Conservation (phyloP, 2,329 filamentous ascomycete species). For the Pseudohalonectria lignicola region DNA sequence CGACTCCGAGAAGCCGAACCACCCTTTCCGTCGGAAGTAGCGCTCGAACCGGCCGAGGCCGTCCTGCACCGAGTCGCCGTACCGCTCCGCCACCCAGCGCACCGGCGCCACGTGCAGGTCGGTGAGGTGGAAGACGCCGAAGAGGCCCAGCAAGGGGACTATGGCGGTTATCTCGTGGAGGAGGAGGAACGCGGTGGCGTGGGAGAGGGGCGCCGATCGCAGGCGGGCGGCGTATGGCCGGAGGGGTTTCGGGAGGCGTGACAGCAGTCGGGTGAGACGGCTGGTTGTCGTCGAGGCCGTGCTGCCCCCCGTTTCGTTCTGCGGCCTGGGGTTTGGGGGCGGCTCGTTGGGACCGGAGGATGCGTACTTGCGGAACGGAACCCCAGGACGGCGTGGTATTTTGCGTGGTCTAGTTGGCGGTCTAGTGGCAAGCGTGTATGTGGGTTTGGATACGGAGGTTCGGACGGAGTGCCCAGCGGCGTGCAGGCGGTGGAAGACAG, state of each 20-base stretch:
- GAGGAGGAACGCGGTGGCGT: constrained; percentile 76
- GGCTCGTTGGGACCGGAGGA: too few species aligned
- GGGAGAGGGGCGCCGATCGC: constrained; percentile 65
- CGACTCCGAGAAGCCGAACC: constrained; percentile 52
- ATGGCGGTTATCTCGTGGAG: constrained; percentile 89
- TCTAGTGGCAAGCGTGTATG: too few species aligned
- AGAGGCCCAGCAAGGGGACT: constrained; percentile 64
- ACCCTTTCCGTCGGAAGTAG: constrained; percentile 70
- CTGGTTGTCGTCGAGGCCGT: too few species aligned
- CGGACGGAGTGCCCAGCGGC: too few species aligned
- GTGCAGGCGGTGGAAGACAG: too few species aligned
- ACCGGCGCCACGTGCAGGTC: constrained; percentile 48
- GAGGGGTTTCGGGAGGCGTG: constrained; percentile 53
- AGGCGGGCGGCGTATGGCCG: constrained; percentile 60
- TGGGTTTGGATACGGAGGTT: too few species aligned
- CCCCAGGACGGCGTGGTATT: too few species aligned
- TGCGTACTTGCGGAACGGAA: too few species aligned
- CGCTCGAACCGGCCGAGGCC: constrained; percentile 65
- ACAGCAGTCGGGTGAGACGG: constrained; percentile 33
- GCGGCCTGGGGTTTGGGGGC: background rate
- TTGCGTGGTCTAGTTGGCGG: too few species aligned
- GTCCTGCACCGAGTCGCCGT: constrained; percentile 39
- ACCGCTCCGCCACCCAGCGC: constrained; percentile 35
- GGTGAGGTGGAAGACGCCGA: constrained; percentile 69
- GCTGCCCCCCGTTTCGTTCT: too few species aligned